Base-by-base conservation (phyloP, 306 rosid genomes). In the Acacia crassicarpa region DNA sequence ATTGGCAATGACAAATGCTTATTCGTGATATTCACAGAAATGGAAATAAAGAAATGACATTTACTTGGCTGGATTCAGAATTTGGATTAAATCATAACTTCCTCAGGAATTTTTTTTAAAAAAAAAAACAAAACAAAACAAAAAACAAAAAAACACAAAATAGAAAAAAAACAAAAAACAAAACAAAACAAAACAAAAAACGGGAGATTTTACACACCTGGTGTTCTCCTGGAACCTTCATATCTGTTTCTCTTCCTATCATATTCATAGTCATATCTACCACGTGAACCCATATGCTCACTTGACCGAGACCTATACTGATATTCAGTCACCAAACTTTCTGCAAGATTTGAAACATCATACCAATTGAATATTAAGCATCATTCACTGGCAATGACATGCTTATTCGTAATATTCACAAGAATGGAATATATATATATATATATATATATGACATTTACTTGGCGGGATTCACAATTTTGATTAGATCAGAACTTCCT, bases 191-290 rank as follows among this genome's bases (percentile, higher is more conserved):
- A 67, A 16, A 25, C 1, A 2, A 1, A 32, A 14, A 27, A 9
- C 38, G 32, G 32, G 67, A 16, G 23, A 4, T 32, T 44, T 67
- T 63, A 56, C 87, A 76, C 82, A 93, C 99, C 98, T 38, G 97
- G 91, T 49, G 92, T 90, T 89, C 95, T 88, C 81, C 88, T 89
- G 78, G 98, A 89, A 84, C 88, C 84, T 73, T 93, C 98, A 73
- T 92, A 85, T 93, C 94, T 89, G 83, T 80, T 83, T 77, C 91
- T 87, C 81, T 90, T 95, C 74, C 93, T 89, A 65, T 72, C 88
- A 81, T 86, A 74, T 41, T 86, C 93, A 83, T 22, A 84, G 74
- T 89, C 94, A 81, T 91, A 86, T 81, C 92, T 89, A n/a, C 84
- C 83, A 76, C 71, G 91, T 44, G 90, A 78, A 67, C 44, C 76